Conservation (phyloP, 2,329 filamentous ascomycete species). For the Cryphonectria parasitica region DNA sequence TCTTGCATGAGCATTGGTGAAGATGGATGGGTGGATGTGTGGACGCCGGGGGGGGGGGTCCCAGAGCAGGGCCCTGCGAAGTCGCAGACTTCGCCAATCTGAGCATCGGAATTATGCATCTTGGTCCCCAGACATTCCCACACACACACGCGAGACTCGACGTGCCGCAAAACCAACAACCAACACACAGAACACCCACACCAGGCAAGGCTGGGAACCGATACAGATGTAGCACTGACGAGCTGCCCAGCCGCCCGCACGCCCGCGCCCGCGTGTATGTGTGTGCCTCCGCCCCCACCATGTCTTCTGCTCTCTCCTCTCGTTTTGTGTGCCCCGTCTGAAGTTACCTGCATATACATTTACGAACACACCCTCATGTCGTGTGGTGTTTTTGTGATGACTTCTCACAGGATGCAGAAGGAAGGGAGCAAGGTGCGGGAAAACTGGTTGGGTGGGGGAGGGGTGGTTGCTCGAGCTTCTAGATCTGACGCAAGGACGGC, state of each 20-base stretch:
- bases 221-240: background rate
- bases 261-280: no score
- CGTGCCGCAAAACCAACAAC: background rate
- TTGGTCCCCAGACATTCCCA: conserved; percentile 15
- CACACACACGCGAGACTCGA: background rate
- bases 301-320: background rate
- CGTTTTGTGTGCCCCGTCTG: background rate
- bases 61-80: conserved; percentile 21
- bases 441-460: background rate
- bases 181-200: background rate
- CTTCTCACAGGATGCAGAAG: background rate
- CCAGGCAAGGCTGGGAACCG: background rate
- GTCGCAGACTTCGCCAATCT: conserved; percentile 26
- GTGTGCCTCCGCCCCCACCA: background rate
- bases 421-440: background rate
- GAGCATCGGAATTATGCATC: conserved; percentile 29
- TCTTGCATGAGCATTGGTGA: background rate
- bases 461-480: background rate
- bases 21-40: background rate
- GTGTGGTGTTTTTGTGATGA: background rate
- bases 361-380: background rate
- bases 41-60: background rate
- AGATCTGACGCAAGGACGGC: conserved; percentile 2
- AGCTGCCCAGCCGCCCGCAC: background rate
- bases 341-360: background rate